Evolutionary conservation across 1,139 yeast species (phyloP).

Genomic region (Kluyveromyces marxianus): DNA sequence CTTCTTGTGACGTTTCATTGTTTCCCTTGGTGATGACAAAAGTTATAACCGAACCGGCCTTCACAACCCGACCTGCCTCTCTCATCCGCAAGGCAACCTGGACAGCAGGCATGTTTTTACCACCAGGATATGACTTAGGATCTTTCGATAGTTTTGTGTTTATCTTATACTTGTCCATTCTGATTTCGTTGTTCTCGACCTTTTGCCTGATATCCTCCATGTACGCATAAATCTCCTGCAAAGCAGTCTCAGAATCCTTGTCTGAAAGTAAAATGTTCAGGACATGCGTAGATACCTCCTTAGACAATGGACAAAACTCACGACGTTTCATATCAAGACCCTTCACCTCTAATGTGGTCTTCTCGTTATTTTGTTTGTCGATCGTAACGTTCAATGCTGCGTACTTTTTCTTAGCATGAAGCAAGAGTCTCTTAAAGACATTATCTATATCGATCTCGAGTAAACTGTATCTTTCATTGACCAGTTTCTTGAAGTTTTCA

Average conservation of each 20-base stretch:
- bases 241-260: conserved; percentile 68
- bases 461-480: conserved; percentile 79
- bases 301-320: conserved; percentile 89
- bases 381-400: conserved; percentile 72
- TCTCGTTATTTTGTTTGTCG: conserved; percentile 43
- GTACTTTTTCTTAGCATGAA: conserved; percentile 96
- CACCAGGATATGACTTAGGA: conserved; percentile 66
- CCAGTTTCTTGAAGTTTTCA: conserved; percentile 71
- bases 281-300: conserved; percentile 75
- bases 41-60: conserved; percentile 86
- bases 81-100: conserved; percentile 82
- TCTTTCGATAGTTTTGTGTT: conserved; percentile 73
- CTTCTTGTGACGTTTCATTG: conserved; percentile 21
- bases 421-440: conserved; percentile 72
- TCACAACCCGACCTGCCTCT: conserved; percentile 73
- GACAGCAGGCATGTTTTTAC: conserved; percentile 84
- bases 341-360: conserved; percentile 68
- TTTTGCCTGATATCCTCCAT: conserved; percentile 54
- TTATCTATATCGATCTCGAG: conserved; percentile 95
- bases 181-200: conserved; percentile 53
- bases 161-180: conserved; percentile 59
- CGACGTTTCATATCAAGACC: conserved; percentile 97
- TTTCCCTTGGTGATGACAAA: conserved; percentile 56
- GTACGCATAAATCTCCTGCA: conserved; percentile 65
- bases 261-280: conserved; percentile 67